Conservation (phyloP, 1,284 basidiomycete genomes). For the Melampsora abietis-canadensis region DNA sequence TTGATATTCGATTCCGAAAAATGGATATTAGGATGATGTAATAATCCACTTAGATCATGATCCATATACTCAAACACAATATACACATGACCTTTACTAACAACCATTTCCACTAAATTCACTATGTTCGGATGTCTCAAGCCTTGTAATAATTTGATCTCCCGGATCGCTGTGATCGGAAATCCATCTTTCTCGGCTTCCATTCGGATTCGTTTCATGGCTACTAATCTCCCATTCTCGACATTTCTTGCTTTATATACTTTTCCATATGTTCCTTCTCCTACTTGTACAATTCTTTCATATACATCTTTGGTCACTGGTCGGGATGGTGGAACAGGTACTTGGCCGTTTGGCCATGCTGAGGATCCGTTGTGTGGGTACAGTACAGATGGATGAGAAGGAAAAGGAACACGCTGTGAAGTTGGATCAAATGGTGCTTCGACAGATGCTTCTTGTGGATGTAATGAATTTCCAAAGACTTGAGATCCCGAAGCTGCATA, state of each 20-base stretch:
- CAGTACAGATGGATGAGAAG: background rate
- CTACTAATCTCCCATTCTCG: constrained; percentile 71
- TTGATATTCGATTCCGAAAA: constrained; percentile 87
- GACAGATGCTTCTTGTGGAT: background rate
- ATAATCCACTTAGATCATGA: constrained; percentile 91
- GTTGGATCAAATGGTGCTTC: background rate
- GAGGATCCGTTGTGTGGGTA: background rate
- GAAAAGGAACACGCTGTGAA: background rate
- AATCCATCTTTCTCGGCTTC: constrained; percentile 96
- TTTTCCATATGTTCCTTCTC: constrained; percentile 98
- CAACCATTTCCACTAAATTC: constrained; percentile 93
- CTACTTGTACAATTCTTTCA: constrained; percentile 85
- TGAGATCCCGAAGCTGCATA: constrained; percentile 3
- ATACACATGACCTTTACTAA: constrained; percentile 89
- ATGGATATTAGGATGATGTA: constrained; percentile 79
- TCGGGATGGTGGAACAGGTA: constrained; percentile 2
- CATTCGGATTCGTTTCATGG: constrained; percentile 96
- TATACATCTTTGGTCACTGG: constrained; percentile 61
- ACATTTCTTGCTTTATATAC: constrained; percentile 94
- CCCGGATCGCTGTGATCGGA: constrained; percentile 96
- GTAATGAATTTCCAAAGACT: background rate
- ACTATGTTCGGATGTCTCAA: constrained; percentile 86
- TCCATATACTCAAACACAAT: constrained; percentile 99
- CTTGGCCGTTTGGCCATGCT: background rate
- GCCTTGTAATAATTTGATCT: constrained; percentile 94